Evolutionary conservation across 2,329 filamentous ascomycete genomes (phyloP).

Genomic region (Didymella pinodella): DNA sequence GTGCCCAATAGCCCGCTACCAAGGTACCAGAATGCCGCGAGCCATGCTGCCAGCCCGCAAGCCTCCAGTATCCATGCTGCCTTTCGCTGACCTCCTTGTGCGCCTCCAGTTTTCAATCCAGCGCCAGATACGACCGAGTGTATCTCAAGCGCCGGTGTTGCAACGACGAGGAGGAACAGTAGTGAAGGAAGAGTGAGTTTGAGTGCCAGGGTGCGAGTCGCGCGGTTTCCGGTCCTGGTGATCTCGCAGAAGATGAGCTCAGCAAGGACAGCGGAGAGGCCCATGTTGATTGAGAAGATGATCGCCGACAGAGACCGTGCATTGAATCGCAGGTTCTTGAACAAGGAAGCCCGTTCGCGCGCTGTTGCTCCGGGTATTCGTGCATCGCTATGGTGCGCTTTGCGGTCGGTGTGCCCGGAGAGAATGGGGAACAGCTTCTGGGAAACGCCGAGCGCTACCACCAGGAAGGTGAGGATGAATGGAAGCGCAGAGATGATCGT

Average conservation of each 20-base stretch:
- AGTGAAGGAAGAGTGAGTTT: conserved; percentile 74
- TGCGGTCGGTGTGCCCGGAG: conserved; percentile 64
- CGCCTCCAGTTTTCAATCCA: conserved; percentile 70
- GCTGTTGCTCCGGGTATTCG: conserved; percentile 58
- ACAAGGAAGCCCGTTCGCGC: conserved; percentile 34
- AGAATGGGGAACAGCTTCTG: conserved; percentile 77
- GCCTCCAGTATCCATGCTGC: conserved; percentile 71
- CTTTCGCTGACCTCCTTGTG: conserved; percentile 64
- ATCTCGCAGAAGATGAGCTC: conserved; percentile 87
- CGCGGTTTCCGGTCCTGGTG: conserved; percentile 73
- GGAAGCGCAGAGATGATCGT: conserved; percentile 70
- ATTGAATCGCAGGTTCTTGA: conserved; percentile 51
- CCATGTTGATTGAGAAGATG: conserved; percentile 79
- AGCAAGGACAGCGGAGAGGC: conserved; percentile 77
- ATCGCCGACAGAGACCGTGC: conserved; percentile 61
- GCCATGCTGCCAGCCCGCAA: conserved; percentile 71
- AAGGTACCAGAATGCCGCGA: conserved; percentile 78
- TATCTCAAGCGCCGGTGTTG: conserved; percentile 82
- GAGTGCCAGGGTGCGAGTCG: conserved; percentile 72
- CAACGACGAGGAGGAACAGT: conserved; percentile 73
- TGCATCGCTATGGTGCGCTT: conserved; percentile 68
- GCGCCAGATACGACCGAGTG: conserved; percentile 66
- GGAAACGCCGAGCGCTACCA: conserved; percentile 68
- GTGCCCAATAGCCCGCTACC: conserved; percentile 68
- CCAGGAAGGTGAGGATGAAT: conserved; percentile 73